These are phyloP conservation scores for Arthrobotrys sphaeroides DNA, from an alignment of 2,329 filamentous ascomycete genomes.

Conservation along the genomic window DNA sequence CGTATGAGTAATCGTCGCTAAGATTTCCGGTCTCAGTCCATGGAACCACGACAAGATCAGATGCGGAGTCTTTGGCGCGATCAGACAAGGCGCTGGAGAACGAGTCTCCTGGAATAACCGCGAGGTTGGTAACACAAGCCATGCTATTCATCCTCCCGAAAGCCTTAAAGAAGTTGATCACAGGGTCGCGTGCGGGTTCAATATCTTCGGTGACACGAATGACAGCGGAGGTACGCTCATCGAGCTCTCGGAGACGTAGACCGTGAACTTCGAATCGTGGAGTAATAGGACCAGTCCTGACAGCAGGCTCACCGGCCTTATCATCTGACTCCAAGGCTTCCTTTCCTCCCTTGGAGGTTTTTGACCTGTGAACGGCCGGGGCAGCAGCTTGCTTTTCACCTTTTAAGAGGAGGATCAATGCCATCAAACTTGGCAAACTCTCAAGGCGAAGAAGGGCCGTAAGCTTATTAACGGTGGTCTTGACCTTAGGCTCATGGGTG, in stretches of 20 bases:
- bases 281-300: conserved; percentile 34
- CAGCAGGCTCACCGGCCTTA: conserved; percentile 53
- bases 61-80: conserved; percentile 74
- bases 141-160: conserved; percentile 86
- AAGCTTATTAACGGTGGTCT: conserved; percentile 70
- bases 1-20: conserved; percentile 67
- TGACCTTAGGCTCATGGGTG: conserved; percentile 58
- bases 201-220: conserved; percentile 90
- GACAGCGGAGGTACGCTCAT: conserved; percentile 92
- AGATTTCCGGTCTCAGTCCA: conserved; percentile 86
- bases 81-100: conserved; percentile 80
- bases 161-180: conserved; percentile 89
- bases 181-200: conserved; percentile 78
- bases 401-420: conserved; percentile 80
- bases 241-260: conserved; percentile 82
- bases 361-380: conserved; percentile 59
- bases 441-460: conserved; percentile 87
- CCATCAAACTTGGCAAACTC: conserved; percentile 82
- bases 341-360: conserved; percentile 38
- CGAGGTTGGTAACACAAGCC: conserved; percentile 80
- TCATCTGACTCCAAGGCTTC: neutral
- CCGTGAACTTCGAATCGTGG: conserved; percentile 75
- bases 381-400: conserved; percentile 60
- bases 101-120: conserved; percentile 77
- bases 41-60: conserved; percentile 81